Base-by-base conservation (phyloP, 2,329 filamentous ascomycete species). In the Talaromyces rugulosus region DNA sequence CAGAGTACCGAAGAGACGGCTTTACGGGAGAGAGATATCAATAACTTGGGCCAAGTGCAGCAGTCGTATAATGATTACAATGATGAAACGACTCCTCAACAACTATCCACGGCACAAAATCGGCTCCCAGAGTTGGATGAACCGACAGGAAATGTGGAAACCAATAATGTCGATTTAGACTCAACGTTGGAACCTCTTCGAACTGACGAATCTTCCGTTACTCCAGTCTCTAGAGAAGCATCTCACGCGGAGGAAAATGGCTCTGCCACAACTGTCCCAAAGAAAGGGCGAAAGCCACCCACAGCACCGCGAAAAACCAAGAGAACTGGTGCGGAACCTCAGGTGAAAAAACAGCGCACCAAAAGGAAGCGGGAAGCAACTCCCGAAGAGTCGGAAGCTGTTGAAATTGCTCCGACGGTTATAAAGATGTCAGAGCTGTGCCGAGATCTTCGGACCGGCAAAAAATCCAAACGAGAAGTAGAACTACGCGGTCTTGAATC, bases 341-440 rank as follows among this genome's bases (percentile, higher is more conserved):
- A 65, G 31, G 53, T 66, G 53, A 73, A 66, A 62, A 69, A 66
- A 51, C 68, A 67, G 27, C 72, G 73, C 16, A 63, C 67, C 9
- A 70, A 75, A 51, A 73, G 69, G 62, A 71, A 71, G 65, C 75
- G 76, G 16, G 75, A 77, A 60, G 67, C 71, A 8, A 82, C 80
- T 2, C 81, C 81, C 1, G 80, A 82, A 63, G 77, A 77, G 62
- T 77, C 80, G 1, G 81, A 83, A 63, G 66, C 69, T 12, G 70
- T 79, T 7, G 73, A 83, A 72, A 87, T 88, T 56, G 78, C 84
- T 58, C 79, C 84, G 0, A 76, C 80, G 12, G 74, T 77, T 23
- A 77, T 84, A 3, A 85, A 81, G 58, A 88, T 89, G 85, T 81
- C 78, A 34, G 82, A 85, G 53, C 72, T 88, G 2, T 83, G 81